phyloP scores from a whole-genome alignment of 2,329 filamentous ascomycete genomes.

The Colletotrichum musicola region DNA sequence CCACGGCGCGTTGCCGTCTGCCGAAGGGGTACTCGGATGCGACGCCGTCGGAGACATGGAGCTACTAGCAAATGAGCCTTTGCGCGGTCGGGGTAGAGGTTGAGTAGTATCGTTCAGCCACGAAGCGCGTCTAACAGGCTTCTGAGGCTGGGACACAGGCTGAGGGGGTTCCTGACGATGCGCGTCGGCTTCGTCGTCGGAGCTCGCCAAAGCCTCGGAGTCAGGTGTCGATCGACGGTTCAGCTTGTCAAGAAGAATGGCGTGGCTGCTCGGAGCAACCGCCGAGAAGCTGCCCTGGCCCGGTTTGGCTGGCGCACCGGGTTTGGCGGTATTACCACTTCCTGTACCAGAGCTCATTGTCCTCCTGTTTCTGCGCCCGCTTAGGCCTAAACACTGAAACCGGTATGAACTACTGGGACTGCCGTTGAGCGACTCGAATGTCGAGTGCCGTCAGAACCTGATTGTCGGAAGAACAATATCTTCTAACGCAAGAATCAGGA shows the following conservation, averaged over 20 bases:
- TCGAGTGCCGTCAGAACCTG: not conserved
- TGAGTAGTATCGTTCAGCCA: conserved; percentile 89
- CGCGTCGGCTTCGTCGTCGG: conserved; percentile 88
- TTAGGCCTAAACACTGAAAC: conserved; percentile 13
- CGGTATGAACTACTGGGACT: not conserved
- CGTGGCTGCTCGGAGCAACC: conserved; percentile 69
- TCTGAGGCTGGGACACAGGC: conserved; percentile 63
- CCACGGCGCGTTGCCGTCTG: conserved; percentile 68
- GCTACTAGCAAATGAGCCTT: conserved; percentile 80
- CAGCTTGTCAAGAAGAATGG: conserved; percentile 79
- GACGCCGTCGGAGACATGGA: conserved; percentile 85
- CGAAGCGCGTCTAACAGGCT: conserved; percentile 79
- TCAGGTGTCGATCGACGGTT: conserved; percentile 90
- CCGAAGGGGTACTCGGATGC: conserved; percentile 81
- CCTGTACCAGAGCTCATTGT: conserved; percentile 61
- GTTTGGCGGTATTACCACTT: conserved; percentile 57
- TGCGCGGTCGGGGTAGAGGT: conserved; percentile 72
- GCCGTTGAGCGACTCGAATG: not conserved
- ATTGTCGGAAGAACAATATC: conserved; percentile 8
- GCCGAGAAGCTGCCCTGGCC: conserved; percentile 60
- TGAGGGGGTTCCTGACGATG: conserved; percentile 66
- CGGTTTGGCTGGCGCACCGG: conserved; percentile 64
- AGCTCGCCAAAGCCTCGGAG: conserved; percentile 92
- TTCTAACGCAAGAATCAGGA: conserved; percentile 13
- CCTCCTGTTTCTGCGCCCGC: conserved; percentile 12